Base-by-base conservation (phyloP, 306 rosid genomes). In the Cercis canadensis region DNA sequence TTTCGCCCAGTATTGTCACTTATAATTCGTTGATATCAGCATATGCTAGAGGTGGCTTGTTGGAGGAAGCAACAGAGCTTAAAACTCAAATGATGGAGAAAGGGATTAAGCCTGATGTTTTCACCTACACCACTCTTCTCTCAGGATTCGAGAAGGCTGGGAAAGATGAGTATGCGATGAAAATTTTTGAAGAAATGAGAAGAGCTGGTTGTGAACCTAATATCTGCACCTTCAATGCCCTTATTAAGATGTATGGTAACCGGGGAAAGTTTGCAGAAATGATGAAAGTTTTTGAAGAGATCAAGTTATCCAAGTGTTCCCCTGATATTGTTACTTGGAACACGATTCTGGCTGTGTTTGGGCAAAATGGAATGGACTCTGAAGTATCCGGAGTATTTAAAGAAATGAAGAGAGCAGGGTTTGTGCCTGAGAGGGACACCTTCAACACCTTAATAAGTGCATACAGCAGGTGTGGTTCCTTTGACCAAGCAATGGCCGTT, bases 271-370 rank as follows among this genome's bases (percentile, higher is more conserved):
- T 93, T 65, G 78, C 56, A 2, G 94, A 93, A 37, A 93, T 93
- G 98, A 93, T 90, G 98, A 83, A 84, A 32, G 87, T 90, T 16
- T 89, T 93, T 52, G 97, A 87, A 45, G 92, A 90, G 75, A 86
- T 90, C 53, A 86, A 83, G 76, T 51, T 21, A 15, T 85, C 81
- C 78, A 80, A 73, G 45, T 90, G 89, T 65, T 65, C 74, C 39
- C 96, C 98, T 7, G 94, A 90, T 73, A 89, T 93, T 80, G 98
- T 89, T 75, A 90, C 97, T 56, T 93, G 98, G 97, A 93, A 93
- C 81, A 85, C 97, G 12, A 94, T 94, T 59, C 73, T 94, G 81
- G 88, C 97, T 1, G 98, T 94, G 40, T 94, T 90, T 81, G 98
- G 98, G 65, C 96, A 86, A 40, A 94, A 89, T 18, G 92, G 89